Evolutionary conservation across 345 rosid species (phyloP).

Genomic region (Citrus hindsii): DNA sequence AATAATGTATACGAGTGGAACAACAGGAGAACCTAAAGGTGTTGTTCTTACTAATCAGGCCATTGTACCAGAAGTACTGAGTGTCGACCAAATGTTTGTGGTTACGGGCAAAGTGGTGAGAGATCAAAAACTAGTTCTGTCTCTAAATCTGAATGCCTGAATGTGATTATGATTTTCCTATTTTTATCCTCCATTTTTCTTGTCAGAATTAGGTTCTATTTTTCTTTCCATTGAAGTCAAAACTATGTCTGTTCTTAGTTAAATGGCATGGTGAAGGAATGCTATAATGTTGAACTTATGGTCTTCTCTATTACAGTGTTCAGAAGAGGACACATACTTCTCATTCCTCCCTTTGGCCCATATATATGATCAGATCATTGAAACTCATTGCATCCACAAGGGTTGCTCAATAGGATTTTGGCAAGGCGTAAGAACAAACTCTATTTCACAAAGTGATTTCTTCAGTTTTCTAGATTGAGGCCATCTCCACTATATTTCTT

Average conservation of each 20-base stretch:
- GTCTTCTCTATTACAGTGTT: slow-evolving; percentile 40
- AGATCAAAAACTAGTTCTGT: neutral
- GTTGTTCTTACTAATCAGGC: slow-evolving; percentile 66
- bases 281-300: neutral
- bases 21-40: slow-evolving; percentile 99
- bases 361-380: slow-evolving; percentile 81
- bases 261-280: neutral
- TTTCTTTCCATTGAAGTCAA: neutral
- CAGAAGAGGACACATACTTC: slow-evolving; percentile 76
- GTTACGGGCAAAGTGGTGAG: slow-evolving; percentile 67
- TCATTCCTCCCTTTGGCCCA: slow-evolving; percentile 96
- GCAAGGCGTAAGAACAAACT: slow-evolving; percentile 61
- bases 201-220: neutral
- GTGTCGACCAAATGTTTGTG: slow-evolving; percentile 62
- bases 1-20: slow-evolving; percentile 97
- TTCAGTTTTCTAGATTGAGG: neutral
- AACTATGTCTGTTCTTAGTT: neutral
- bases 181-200: neutral
- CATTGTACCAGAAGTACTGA: slow-evolving; percentile 64
- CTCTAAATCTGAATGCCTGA: neutral
- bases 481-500: neutral
- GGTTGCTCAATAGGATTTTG: slow-evolving; percentile 91
- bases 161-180: neutral
- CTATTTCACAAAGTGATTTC: neutral
- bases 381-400: slow-evolving; percentile 65